Evolutionary conservation across 345 rosid species (phyloP), one percentile per base, ranked within the genome.

Genomic region (Firmiana major): DNA sequence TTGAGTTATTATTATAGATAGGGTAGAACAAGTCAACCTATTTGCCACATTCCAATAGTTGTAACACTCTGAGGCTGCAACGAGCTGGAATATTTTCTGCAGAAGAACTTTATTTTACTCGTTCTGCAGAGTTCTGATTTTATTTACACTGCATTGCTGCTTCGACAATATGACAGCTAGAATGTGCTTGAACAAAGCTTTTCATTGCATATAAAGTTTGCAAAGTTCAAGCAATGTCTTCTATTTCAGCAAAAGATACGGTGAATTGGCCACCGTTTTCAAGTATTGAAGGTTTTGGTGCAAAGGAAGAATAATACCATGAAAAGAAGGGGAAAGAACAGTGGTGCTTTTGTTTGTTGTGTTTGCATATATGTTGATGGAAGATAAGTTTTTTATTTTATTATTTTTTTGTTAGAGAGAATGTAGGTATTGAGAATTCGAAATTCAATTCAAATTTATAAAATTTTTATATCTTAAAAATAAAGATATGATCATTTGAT

Each of bases 241-340:
- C 36, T 24, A 26, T 11, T 59, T 24, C 12, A 4, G 36, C 24
- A 21, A 0, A 9, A 22, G 13, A 9, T 57, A 9, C 3, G 24
- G 74, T 49, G 74, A 70, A 70, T 70, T 70, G 75, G n/a, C 75
- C 75, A 11, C 75, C 63, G 9, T 71, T 71, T 53, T 53, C 75
- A 8, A 71, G 75, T 19, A 71, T 71, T 12, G 46, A 31, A 19
- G 75, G 31, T 54, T n/a, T n/a, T 53, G 42, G 42, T 38, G 45
- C 11, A 71, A 34, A 53, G 46, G 48, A 71, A 53, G 63, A 71
- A 71, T 31, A 48, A 7, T 4, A 9, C 43, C 4, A 70, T 8
- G 24, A 36, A 71, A 53, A 51, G 45, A 19, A 71, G 9, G 62
- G 62, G 17, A 19, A 53, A 53, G 0, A 21, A 22, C 1, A 71